Conservation (phyloP, 116 monocot species). For the Trichopus zeylanicus region DNA sequence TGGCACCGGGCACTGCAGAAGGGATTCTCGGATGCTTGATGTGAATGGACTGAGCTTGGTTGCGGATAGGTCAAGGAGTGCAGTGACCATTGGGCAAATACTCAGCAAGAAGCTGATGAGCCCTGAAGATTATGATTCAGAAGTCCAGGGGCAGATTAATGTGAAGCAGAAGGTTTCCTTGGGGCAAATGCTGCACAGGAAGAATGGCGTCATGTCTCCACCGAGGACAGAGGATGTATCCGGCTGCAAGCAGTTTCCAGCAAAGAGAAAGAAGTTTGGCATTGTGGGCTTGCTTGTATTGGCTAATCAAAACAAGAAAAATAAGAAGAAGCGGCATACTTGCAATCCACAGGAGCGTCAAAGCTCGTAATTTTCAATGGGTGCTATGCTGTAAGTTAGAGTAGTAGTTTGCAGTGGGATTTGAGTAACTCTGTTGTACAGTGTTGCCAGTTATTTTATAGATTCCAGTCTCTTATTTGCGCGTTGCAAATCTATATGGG, state of each 20-base stretch:
- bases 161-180: constrained; percentile 42
- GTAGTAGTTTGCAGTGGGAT: no score
- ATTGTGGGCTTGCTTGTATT: constrained; percentile 40
- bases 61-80: constrained; percentile 16
- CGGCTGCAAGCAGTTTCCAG: constrained; percentile 19
- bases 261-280: constrained; percentile 71
- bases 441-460: no score
- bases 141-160: neutral
- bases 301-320: constrained; percentile 39
- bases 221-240: constrained; percentile 12
- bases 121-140: constrained; percentile 27
- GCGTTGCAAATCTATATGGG: no score
- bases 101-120: constrained; percentile 66
- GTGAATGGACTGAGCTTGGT: constrained; percentile 25
- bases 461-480: no score
- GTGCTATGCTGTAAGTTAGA: no score
- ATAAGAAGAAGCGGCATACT: constrained; percentile 29
- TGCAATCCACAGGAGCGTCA: neutral
- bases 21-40: constrained; percentile 44
- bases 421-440: no score
- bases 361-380: no score
- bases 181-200: constrained; percentile 64
- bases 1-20: constrained; percentile 19
- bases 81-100: constrained; percentile 82
- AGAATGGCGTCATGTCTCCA: constrained; percentile 26